phyloP scores from a whole-genome alignment of 2,329 filamentous ascomycete genomes.

The Rhinocladiella similis region DNA sequence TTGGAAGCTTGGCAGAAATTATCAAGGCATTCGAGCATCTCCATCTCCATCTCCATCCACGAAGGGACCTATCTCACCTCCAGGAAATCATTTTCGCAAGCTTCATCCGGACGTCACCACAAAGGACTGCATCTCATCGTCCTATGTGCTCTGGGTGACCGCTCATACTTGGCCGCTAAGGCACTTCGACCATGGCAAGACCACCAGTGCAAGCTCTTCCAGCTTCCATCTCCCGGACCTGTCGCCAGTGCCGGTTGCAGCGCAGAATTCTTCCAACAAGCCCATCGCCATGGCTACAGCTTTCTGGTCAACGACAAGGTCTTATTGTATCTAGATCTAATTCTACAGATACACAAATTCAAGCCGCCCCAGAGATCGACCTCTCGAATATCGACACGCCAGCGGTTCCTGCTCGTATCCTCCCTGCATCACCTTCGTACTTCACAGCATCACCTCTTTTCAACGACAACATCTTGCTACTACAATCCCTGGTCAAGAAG shows the following conservation, averaged over 20 bases:
- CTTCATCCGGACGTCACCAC: no score
- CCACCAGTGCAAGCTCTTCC: constrained; percentile 13
- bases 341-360: constrained; percentile 27
- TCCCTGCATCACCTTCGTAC: constrained; percentile 89
- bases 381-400: constrained; percentile 33
- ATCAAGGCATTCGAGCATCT: background rate
- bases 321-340: constrained; percentile 23
- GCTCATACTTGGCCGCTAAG: background rate
- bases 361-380: constrained; percentile 46
- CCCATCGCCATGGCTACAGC: constrained; percentile 7
- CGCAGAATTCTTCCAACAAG: constrained; percentile 2
- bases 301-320: constrained; percentile 2
- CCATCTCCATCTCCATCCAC: background rate
- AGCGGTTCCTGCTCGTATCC: constrained; percentile 63
- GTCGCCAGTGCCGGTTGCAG: constrained; percentile 19
- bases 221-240: constrained; percentile 17
- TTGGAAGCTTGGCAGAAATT: constrained; percentile 6
- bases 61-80: no score
- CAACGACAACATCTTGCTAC: constrained; percentile 76
- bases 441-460: constrained; percentile 85
- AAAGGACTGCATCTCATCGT: background rate
- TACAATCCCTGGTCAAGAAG: constrained; percentile 70
- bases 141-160: background rate
- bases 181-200: constrained; percentile 11
- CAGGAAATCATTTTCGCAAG: no score